Percentiles rank a stretch among this genome's conserved stretches.
These are phyloP conservation scores for Asterophora parasitica DNA, from an alignment of 768 basidiomycete genomes.

Conservation along the genomic window DNA sequence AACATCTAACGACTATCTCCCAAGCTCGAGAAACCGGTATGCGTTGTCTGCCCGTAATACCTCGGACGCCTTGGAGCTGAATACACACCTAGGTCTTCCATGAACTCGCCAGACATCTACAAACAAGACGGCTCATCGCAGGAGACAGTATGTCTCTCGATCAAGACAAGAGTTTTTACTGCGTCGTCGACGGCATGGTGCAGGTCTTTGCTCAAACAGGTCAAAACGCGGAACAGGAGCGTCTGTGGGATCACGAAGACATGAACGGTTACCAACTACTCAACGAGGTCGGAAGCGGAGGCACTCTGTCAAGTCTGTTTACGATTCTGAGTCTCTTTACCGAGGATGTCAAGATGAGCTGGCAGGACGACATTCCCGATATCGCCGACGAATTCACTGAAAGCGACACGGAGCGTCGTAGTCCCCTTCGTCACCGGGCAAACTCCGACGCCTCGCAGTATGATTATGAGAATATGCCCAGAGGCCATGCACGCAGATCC, in stretches of 20 bases:
- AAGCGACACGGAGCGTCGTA: slow-evolving; percentile 18
- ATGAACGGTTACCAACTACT: slow-evolving; percentile 95
- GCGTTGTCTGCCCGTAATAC: slow-evolving; percentile 18
- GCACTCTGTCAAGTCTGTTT: slow-evolving; percentile 92
- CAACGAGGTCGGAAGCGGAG: slow-evolving; percentile 94
- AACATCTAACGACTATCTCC: neutral
- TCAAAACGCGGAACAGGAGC: slow-evolving; percentile 43
- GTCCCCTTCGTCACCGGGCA: slow-evolving; percentile 32
- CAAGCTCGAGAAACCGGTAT: slow-evolving; percentile 84
- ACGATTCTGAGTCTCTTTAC: slow-evolving; percentile 97
- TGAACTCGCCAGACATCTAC: slow-evolving; percentile 92
- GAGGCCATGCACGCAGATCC: slow-evolving; percentile 37
- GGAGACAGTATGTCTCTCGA: slow-evolving; percentile 92
- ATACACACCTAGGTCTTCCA: slow-evolving; percentile 72
- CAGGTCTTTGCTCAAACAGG: slow-evolving; percentile 84
- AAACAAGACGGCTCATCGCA: slow-evolving; percentile 91
- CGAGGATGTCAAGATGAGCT: slow-evolving; percentile 87
- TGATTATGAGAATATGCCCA: slow-evolving; percentile 35
- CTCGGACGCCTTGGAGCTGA: neutral
- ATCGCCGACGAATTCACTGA: slow-evolving; percentile 23
- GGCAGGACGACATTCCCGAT: slow-evolving; percentile 64
- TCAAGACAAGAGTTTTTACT: slow-evolving; percentile 94
- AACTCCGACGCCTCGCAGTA: slow-evolving; percentile 66
- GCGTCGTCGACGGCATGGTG: slow-evolving; percentile 95
- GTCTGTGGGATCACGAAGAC: slow-evolving; percentile 75